phyloP scores from a whole-genome alignment of 2,329 filamentous ascomycete genomes.

The Nannizziopsis barbatae region DNA sequence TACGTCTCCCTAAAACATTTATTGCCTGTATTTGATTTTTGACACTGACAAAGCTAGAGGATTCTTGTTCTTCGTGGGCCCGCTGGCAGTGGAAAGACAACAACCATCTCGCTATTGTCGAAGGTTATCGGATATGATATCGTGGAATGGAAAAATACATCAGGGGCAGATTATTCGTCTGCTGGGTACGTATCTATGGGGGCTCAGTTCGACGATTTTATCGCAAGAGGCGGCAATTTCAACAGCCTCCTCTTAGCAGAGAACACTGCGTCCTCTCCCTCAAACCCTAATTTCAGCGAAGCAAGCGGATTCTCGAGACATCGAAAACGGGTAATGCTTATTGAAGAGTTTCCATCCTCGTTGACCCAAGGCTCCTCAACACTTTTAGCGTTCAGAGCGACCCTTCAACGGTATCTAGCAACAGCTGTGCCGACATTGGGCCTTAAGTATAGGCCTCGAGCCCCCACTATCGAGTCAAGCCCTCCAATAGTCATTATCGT shows the following conservation, averaged over 20 bases:
- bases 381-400: constrained; percentile 60
- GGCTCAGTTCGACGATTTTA: constrained; percentile 82
- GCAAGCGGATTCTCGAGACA: constrained; percentile 17
- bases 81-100: constrained; percentile 87
- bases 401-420: constrained; percentile 64
- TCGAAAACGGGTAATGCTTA: constrained; percentile 50
- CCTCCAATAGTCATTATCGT: constrained; percentile 79
- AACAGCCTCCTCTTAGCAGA: constrained; percentile 50
- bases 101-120: constrained; percentile 67
- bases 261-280: constrained; percentile 1
- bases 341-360: constrained; percentile 75
- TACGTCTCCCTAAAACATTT: background rate
- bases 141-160: constrained; percentile 83
- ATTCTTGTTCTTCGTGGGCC: constrained; percentile 78
- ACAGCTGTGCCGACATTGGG: constrained; percentile 48
- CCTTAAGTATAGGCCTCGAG: constrained; percentile 22
- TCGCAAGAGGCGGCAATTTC: constrained; percentile 71
- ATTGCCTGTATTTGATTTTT: background rate
- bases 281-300: background rate
- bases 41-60: constrained; percentile 42
- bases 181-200: constrained; percentile 59
- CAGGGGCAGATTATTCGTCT: constrained; percentile 47
- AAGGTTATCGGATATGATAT: constrained; percentile 65
- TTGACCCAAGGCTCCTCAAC: constrained; percentile 55
- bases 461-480: constrained; percentile 34